A percentile compares a stretch with the other conserved stretches of the same genome.
Conservation (phyloP, 768 basidiomycete genomes). For the Lentinula boryana region DNA sequence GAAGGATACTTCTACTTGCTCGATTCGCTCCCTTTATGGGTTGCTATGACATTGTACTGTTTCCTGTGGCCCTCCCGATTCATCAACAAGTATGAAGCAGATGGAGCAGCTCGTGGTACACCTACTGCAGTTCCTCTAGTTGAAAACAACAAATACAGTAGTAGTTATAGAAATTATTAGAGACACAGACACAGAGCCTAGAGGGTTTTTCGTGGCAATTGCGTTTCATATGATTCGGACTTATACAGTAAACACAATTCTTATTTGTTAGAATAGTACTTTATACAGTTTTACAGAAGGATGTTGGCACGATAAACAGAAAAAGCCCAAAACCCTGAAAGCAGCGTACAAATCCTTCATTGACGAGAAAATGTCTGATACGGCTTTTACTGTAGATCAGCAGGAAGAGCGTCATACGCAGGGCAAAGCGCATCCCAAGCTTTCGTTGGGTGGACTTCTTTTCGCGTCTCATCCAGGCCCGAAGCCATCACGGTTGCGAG, state of each 20-base stretch:
- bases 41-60: conserved; percentile 36
- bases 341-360: too few relatives aligned
- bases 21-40: conserved; percentile 44
- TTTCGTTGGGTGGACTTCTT: conserved; percentile 11
- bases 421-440: conserved; percentile 22
- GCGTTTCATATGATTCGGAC: too few relatives aligned
- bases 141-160: background rate
- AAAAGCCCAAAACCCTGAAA: too few relatives aligned
- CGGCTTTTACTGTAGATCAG: background rate
- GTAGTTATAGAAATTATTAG: background rate
- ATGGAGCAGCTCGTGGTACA: background rate
- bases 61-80: conserved; percentile 13
- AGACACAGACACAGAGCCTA: too few relatives aligned
- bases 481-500: conserved; percentile 34
- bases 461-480: conserved; percentile 16
- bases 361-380: background rate
- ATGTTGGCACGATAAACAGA: too few relatives aligned
- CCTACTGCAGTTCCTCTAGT: background rate
- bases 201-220: too few relatives aligned
- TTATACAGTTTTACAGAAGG: too few relatives aligned
- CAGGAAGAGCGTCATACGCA: conserved; percentile 11
- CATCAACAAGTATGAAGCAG: background rate
- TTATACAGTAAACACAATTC: background rate
- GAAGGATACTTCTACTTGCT: conserved; percentile 49
- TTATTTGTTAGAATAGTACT: background rate